Evolutionary conservation across 2,329 filamentous ascomycete genomes (phyloP).

Genomic region (Penicillium sp.): DNA sequence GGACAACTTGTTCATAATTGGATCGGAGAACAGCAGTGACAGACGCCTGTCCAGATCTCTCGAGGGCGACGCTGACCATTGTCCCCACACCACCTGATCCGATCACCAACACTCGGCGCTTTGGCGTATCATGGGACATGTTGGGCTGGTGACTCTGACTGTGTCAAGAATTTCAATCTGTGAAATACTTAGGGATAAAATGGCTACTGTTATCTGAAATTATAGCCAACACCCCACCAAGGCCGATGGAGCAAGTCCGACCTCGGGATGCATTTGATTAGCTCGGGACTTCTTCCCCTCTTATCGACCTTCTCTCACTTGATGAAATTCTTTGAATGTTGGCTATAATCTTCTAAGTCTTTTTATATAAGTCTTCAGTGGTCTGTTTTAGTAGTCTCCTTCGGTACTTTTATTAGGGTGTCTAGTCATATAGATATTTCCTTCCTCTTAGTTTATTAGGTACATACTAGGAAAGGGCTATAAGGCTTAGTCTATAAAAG

Average conservation of each 20-base stretch:
- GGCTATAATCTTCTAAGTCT: too few species aligned
- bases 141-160: background rate
- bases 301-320: background rate
- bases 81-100: conserved; percentile 51
- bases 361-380: too few species aligned
- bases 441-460: too few species aligned
- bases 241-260: background rate
- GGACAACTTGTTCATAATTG: conserved; percentile 44
- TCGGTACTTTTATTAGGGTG: too few species aligned
- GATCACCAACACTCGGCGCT: conserved; percentile 42
- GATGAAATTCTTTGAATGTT: too few species aligned
- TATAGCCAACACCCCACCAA: background rate
- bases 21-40: conserved; percentile 51
- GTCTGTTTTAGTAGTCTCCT: too few species aligned
- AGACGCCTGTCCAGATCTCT: conserved; percentile 43
- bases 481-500: too few species aligned
- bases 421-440: too few species aligned
- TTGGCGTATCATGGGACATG: conserved; percentile 1
- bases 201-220: background rate
- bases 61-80: conserved; percentile 49
- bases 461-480: too few species aligned
- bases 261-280: background rate
- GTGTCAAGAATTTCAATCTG: background rate
- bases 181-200: background rate
- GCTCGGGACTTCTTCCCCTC: background rate